Conservation (phyloP, 768 basidiomycete genomes). For the Pleurotus pulmonarius region DNA sequence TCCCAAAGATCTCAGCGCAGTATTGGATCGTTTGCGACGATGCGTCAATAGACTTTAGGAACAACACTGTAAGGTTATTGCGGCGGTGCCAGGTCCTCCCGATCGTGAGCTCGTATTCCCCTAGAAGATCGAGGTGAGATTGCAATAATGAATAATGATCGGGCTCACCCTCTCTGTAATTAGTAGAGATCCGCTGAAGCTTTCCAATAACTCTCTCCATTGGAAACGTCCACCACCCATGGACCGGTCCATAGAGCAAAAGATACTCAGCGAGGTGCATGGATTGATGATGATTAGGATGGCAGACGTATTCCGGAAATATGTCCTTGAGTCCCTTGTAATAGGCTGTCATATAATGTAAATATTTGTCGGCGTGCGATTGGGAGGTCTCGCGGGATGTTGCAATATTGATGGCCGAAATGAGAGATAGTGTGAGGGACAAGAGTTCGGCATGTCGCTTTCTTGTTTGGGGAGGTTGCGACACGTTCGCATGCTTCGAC, state of each 20-base stretch:
- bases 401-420: not conserved
- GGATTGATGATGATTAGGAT: conserved; percentile 11
- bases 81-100: conserved; percentile 10
- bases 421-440: not conserved
- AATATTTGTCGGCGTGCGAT: not conserved
- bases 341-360: not conserved
- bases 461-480: not conserved
- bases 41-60: conserved; percentile 7
- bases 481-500: conserved; percentile 9
- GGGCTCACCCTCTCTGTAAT: conserved; percentile 18
- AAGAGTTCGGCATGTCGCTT: conserved; percentile 5
- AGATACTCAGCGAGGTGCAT: conserved; percentile 9
- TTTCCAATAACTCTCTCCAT: conserved; percentile 32
- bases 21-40: conserved; percentile 5
- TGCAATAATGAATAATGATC: conserved; percentile 1
- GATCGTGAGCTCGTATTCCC: conserved; percentile 14
- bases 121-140: not conserved
- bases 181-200: conserved; percentile 28
- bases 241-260: conserved; percentile 25
- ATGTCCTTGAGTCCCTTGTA: not conserved
- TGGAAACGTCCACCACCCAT: conserved; percentile 35
- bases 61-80: conserved; percentile 12
- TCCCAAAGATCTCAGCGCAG: conserved; percentile 5
- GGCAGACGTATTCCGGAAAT: conserved; percentile 10
- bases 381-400: not conserved